Base-by-base conservation (phyloP, 2,329 filamentous ascomycete genomes). In the Penicillium sp. region DNA sequence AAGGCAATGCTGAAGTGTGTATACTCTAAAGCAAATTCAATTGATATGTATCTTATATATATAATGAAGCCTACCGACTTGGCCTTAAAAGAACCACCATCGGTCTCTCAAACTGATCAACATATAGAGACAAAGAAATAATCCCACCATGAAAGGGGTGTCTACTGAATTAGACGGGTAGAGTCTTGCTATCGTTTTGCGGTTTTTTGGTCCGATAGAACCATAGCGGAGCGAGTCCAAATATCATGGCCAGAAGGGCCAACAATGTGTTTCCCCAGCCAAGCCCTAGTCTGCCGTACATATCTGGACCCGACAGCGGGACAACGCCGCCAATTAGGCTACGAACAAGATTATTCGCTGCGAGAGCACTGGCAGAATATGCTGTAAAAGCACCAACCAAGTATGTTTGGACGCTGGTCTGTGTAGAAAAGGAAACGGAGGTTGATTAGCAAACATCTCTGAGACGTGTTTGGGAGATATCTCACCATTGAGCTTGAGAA, bases 291-390 rank as follows among this genome's bases (percentile, higher is more conserved):
- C 55, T 51, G n/a, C 61, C 58, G 53, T 72, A 74, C 68, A 73
- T 70, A 5, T 51, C 54, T 1, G 77, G 76, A 0, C 76, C 77
- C 47, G 80, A 80, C 0, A 81, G 58, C 0, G 79, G 79, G 36
- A 81, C 80, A 8, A 74, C 57, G 54, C 80, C 81, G 0, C 77
- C 79, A 2, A 71, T 67, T 39, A 81, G 58, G 5, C 74, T 79
- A 9, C 63, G 63, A 6, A 79, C 60, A 41, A 81, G 74, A 51
- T 78, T 78, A 29, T 68, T 59, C 1, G 79, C 79, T 0, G 77
- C 77, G 8, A 77, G 68, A 0, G 79, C 79, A 14, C 73, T 77
- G 1, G 74, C 76, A 0, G 77, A 74, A 56, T 79, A 75, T 4
- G 76, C 72, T 0, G 72, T 69, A 53, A 79, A 81, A 19, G 64